Conservation (phyloP, 192 early-diverging fungal species). For the Podila horticola region DNA sequence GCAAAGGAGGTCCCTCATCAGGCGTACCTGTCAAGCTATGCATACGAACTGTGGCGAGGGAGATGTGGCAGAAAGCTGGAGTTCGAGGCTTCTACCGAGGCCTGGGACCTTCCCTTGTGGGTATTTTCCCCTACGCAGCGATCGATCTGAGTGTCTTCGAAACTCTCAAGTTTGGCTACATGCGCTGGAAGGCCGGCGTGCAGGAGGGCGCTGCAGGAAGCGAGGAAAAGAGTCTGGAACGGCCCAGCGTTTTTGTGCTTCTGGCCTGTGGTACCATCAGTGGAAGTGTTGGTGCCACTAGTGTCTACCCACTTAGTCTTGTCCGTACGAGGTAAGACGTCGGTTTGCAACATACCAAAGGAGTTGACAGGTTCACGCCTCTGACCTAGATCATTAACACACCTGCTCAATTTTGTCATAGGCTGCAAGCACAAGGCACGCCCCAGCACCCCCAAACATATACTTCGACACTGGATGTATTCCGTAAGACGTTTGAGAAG, state of each 20-base stretch:
- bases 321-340: constrained; percentile 73
- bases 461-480: constrained; percentile 68
- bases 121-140: constrained; percentile 83
- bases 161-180: constrained; percentile 71
- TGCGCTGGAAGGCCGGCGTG: constrained; percentile 54
- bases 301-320: constrained; percentile 80
- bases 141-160: constrained; percentile 80
- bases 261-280: constrained; percentile 75
- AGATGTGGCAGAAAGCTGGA: constrained; percentile 72
- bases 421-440: constrained; percentile 85
- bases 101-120: constrained; percentile 67
- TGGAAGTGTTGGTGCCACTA: constrained; percentile 71
- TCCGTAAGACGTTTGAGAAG: constrained; percentile 65
- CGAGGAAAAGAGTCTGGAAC: constrained; percentile 38
- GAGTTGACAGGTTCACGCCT: too few species aligned
- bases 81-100: constrained; percentile 74
- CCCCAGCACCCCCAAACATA: constrained; percentile 77
- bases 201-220: constrained; percentile 41
- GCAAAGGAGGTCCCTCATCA: neutral
- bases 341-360: neutral
- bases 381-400: neutral
- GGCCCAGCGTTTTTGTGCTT: constrained; percentile 60
- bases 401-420: constrained; percentile 26
- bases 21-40: constrained; percentile 15
- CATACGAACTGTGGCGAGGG: constrained; percentile 60